These are phyloP conservation scores for Exophiala mesophila DNA, from an alignment of 2,329 filamentous ascomycete genomes.

Conservation along the genomic window DNA sequence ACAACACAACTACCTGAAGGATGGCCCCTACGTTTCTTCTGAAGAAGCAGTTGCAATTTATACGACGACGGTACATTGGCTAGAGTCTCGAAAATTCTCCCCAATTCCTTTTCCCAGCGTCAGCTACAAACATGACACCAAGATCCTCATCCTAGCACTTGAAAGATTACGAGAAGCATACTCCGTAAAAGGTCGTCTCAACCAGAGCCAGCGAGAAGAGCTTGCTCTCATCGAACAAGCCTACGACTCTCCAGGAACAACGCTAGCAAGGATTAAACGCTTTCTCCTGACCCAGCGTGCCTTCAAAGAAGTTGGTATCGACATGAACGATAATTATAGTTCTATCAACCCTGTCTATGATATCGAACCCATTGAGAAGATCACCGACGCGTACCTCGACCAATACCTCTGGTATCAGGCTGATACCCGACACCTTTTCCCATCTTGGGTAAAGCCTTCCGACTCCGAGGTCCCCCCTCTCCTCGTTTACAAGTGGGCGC, in stretches of 20 bases:
- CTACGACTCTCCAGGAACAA: constrained; percentile 95
- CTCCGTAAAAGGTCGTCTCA: constrained; percentile 92
- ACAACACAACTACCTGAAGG: constrained; percentile 99
- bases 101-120: constrained; percentile 98
- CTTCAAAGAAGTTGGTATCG: constrained; percentile 98
- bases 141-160: constrained; percentile 91
- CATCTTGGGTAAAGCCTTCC: constrained; percentile 97
- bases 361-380: constrained; percentile 98
- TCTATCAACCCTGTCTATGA: constrained; percentile 99
- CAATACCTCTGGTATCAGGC: constrained; percentile 99
- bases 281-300: constrained; percentile 95
- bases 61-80: constrained; percentile 97
- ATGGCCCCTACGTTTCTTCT: constrained; percentile 95
- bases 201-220: constrained; percentile 96
- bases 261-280: constrained; percentile 91
- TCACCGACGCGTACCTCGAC: constrained; percentile 96
- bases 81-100: constrained; percentile 96
- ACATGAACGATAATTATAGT: constrained; percentile 99
- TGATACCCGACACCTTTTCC: constrained; percentile 93
- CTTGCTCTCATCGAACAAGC: constrained; percentile 95
- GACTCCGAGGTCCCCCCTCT: constrained; percentile 95
- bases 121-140: constrained; percentile 99
- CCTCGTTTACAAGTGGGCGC: constrained; percentile 96
- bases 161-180: constrained; percentile 93
- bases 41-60: constrained; percentile 99